Evolutionary conservation across 2,329 filamentous ascomycete species (phyloP), one percentile per base, ranked within the genome.

Genomic region (Ascochyta clinopodiicola): DNA sequence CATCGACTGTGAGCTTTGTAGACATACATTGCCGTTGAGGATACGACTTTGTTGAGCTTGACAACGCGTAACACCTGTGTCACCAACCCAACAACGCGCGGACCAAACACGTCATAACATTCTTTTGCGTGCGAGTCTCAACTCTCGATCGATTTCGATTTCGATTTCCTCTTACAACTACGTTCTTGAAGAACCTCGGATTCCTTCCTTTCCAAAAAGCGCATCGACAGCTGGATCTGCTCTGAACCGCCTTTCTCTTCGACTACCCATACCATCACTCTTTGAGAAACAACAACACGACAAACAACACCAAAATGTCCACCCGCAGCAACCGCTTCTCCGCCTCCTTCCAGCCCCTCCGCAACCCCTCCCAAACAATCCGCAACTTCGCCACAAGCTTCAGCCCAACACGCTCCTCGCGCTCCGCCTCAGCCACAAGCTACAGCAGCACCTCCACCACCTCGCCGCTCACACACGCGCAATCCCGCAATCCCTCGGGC

Each of bases 291-390:
- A 52, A 45, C 38, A 49, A 35, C 56, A 44, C 51, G 22, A 43
- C 12, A 17, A 17, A 17, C 44, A 42, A 39, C 44, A 38, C 38
- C 39, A 69, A 56, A 52, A 75, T 74, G 71, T 60, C 61, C 31
- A 68, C 64, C 66, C 71, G 70, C 65, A 64, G 67, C 60, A 73
- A 74, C 71, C 74, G 72, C 69, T 74, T 74, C 71, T 64, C 68
- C 39, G 32, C 9, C 46, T 68, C 71, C 64, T 75, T 74, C 67
- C 67, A 66, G 32, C 68, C 70, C 29, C 61, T 73, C 48, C 73
- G 72, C 64, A 46, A n/a, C 19, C 66, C 59, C 48, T 62, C 69
- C 19, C 57, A 57, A 22, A 57, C 64, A 35, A 68, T 73, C 58
- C 70, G 67, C 57, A 67, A 68, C 53, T 68, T 75, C 52, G 62